These are phyloP conservation scores for Neonectria coccinea DNA, from an alignment of 2,329 filamentous ascomycete genomes.

Conservation along the genomic window DNA sequence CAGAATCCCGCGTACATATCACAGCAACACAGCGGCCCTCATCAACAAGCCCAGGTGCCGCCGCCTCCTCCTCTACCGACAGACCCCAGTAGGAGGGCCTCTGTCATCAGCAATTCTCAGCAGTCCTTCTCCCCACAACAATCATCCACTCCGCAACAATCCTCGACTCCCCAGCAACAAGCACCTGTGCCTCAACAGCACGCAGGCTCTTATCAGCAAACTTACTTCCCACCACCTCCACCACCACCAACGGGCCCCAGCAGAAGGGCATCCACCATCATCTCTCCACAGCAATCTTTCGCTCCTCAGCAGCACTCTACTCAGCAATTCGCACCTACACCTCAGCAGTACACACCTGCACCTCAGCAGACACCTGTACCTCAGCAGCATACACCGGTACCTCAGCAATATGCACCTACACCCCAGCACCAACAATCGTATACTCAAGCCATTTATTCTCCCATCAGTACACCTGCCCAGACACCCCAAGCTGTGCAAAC, in stretches of 20 bases:
- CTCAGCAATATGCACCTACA: conserved; percentile 16
- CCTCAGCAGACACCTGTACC: not conserved
- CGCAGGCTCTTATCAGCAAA: not conserved
- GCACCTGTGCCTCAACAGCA: not conserved
- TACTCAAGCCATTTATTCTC: not conserved
- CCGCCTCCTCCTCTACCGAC: not conserved
- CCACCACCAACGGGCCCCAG: not conserved
- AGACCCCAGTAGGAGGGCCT: conserved; percentile 22
- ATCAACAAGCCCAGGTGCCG: not conserved
- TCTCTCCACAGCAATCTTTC: conserved; percentile 14
- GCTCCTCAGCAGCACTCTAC: conserved; percentile 35
- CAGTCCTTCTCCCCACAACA: conserved; percentile 32
- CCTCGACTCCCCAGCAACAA: not conserved
- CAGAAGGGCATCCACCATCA: conserved; percentile 18
- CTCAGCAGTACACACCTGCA: conserved; percentile 11
- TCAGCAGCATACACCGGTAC: not conserved
- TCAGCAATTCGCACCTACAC: too few species aligned
- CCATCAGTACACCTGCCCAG: not conserved
- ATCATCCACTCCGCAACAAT: not conserved
- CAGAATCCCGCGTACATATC: not conserved
- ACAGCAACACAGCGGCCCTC: conserved; percentile 4
- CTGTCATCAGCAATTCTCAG: conserved; percentile 1
- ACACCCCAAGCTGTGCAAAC: not conserved
- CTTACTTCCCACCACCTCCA: not conserved
- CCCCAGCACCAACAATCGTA: conserved; percentile 17